Evolutionary conservation across 2,329 filamentous ascomycete genomes (phyloP).

Genomic region (Aspergillus caelatus): DNA sequence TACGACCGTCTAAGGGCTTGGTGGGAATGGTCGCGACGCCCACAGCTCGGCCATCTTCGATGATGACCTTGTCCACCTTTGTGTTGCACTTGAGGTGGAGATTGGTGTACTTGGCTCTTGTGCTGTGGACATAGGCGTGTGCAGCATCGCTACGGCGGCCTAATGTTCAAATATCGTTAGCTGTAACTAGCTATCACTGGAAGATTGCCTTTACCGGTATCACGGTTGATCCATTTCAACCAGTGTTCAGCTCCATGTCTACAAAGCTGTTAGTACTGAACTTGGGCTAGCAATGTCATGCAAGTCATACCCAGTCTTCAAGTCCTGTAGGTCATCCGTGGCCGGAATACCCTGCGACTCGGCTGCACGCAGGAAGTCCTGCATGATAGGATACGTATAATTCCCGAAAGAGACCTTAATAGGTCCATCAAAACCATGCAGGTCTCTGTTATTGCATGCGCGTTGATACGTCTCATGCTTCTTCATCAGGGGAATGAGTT

Average conservation of each 20-base stretch:
- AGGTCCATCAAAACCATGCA: slow-evolving; percentile 77
- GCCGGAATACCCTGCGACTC: slow-evolving; percentile 75
- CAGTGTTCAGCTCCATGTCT: slow-evolving; percentile 75
- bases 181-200: not conserved
- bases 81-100: slow-evolving; percentile 74
- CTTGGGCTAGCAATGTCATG: not conserved
- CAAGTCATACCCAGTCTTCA: slow-evolving; percentile 47
- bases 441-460: slow-evolving; percentile 60
- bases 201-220: slow-evolving; percentile 45
- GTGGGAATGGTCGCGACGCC: slow-evolving; percentile 71
- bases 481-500: slow-evolving; percentile 74
- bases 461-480: slow-evolving; percentile 80
- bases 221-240: slow-evolving; percentile 81
- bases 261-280: not conserved
- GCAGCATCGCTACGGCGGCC: slow-evolving; percentile 76
- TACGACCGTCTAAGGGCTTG: slow-evolving; percentile 65
- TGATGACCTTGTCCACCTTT: slow-evolving; percentile 75
- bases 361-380: slow-evolving; percentile 74
- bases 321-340: slow-evolving; percentile 76
- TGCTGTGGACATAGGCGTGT: slow-evolving; percentile 77
- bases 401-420: slow-evolving; percentile 83
- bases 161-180: slow-evolving; percentile 44
- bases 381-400: slow-evolving; percentile 79
- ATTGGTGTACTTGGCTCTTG: slow-evolving; percentile 69
- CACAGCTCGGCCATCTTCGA: slow-evolving; percentile 72